Percentiles rank a stretch among this genome's conserved stretches.
Evolutionary conservation across 768 basidiomycete species (phyloP).

Genomic region (Mrakia gelida): DNA sequence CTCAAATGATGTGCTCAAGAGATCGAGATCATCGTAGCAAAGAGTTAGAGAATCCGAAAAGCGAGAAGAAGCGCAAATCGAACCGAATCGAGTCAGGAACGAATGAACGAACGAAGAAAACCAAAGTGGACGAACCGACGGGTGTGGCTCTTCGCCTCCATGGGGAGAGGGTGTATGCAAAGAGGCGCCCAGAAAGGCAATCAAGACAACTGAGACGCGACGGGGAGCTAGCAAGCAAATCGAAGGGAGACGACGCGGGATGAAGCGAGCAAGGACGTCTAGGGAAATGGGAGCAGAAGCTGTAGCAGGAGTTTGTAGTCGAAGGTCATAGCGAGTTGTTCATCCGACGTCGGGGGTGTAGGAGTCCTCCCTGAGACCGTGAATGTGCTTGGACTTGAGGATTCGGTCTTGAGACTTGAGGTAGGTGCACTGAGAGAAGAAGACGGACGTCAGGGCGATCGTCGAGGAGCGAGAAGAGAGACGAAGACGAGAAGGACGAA

Average conservation of each 20-base stretch:
- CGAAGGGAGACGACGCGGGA: background rate
- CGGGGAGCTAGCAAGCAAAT: background rate
- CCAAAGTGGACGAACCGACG: too few species aligned
- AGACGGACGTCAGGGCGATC: background rate
- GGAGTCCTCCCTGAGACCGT: background rate
- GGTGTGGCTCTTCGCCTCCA: too few species aligned
- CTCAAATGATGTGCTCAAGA: too few species aligned
- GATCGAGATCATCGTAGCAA: too few species aligned
- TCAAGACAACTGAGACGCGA: background rate
- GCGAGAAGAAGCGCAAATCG: too few species aligned
- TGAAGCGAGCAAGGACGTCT: background rate
- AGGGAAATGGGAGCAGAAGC: background rate
- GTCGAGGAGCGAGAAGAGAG: too few species aligned
- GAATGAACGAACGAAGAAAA: too few species aligned
- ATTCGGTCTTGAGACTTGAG: background rate
- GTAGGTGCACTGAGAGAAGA: conserved; percentile 4
- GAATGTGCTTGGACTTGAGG: conserved; percentile 5
- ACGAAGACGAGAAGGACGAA: background rate
- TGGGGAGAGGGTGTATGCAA: too few species aligned
- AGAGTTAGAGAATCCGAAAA: too few species aligned
- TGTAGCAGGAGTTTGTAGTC: background rate
- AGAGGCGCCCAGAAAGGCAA: too few species aligned
- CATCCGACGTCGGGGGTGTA: background rate
- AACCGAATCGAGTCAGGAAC: too few species aligned
- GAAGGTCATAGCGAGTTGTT: background rate